These are phyloP conservation scores for Boletus rubroflammeus DNA, from an alignment of 768 basidiomycete genomes.

Conservation along the genomic window DNA sequence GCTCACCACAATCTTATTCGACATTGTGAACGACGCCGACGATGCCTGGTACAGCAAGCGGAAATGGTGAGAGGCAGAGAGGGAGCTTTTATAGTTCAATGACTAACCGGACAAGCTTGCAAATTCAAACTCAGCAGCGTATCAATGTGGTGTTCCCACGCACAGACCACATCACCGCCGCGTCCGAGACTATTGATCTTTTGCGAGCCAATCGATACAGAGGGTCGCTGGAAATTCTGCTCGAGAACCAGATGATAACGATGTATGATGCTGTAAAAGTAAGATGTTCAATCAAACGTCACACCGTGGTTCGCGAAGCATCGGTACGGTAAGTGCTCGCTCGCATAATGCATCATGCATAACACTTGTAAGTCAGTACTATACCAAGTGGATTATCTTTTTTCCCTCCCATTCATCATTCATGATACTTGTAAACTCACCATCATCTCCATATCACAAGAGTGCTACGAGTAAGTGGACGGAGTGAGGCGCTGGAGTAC, in stretches of 20 bases:
- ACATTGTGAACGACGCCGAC: slow-evolving; percentile 55
- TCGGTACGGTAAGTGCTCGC: neutral
- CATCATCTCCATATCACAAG: neutral
- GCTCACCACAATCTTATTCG: slow-evolving; percentile 99
- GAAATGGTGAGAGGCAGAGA: slow-evolving; percentile 33
- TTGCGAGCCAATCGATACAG: neutral
- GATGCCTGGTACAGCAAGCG: slow-evolving; percentile 27
- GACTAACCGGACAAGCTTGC: slow-evolving; percentile 34
- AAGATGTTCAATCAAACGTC: neutral
- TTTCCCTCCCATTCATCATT: neutral
- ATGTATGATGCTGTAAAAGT: neutral
- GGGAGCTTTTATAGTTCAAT: slow-evolving; percentile 41
- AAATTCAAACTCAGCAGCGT: slow-evolving; percentile 42
- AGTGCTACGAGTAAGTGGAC: neutral
- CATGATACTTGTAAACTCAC: neutral
- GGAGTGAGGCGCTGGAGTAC: neutral
- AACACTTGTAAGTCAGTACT: neutral
- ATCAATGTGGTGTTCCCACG: slow-evolving; percentile 38
- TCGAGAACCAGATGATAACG: neutral
- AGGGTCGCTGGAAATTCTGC: neutral
- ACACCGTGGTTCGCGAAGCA: neutral
- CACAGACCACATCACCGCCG: slow-evolving; percentile 35
- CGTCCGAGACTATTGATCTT: neutral
- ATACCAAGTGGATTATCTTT: too few species aligned
- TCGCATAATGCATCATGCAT: neutral